Percentiles rank a stretch among this genome's conserved stretches.
phyloP scores from a whole-genome alignment of 1,139 yeast species.

The Wickerhamiella pararugosa region DNA sequence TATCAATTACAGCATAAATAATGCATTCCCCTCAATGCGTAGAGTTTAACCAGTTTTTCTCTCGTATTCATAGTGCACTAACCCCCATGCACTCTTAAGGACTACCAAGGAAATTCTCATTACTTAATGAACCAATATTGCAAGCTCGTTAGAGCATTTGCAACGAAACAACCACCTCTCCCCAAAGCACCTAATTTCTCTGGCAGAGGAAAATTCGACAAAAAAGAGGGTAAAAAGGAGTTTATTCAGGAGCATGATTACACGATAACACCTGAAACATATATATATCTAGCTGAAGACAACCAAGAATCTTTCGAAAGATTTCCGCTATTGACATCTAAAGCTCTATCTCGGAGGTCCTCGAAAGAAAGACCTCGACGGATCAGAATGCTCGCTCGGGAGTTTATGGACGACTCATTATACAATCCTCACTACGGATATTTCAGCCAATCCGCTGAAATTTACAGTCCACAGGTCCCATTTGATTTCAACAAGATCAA shows the following conservation, averaged over 20 bases:
- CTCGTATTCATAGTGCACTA: no score
- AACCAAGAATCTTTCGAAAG: constrained; percentile 29
- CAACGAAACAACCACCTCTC: background rate
- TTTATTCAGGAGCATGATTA: constrained; percentile 21
- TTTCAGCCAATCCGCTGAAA: constrained; percentile 63
- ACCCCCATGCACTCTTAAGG: no score
- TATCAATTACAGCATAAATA: no score
- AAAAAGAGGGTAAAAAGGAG: constrained; percentile 5
- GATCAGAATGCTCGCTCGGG: constrained; percentile 56
- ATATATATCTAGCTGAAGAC: constrained; percentile 20
- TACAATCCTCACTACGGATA: constrained; percentile 76
- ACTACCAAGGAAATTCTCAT: no score
- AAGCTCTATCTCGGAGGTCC: constrained; percentile 31
- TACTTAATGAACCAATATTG: no score
- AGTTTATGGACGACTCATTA: constrained; percentile 72
- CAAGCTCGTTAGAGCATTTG: no score
- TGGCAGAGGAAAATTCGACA: constrained; percentile 8
- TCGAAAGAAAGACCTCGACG: constrained; percentile 38
- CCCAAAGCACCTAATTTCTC: constrained; percentile 6
- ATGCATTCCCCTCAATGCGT: no score
- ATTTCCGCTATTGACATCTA: constrained; percentile 35
- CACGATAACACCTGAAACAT: constrained; percentile 22
- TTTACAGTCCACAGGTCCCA: constrained; percentile 39
- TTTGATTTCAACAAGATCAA: constrained; percentile 38
- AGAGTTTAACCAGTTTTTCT: no score